phyloP scores from a whole-genome alignment of 768 basidiomycete genomes.

The Stropharia rugosoannulata region DNA sequence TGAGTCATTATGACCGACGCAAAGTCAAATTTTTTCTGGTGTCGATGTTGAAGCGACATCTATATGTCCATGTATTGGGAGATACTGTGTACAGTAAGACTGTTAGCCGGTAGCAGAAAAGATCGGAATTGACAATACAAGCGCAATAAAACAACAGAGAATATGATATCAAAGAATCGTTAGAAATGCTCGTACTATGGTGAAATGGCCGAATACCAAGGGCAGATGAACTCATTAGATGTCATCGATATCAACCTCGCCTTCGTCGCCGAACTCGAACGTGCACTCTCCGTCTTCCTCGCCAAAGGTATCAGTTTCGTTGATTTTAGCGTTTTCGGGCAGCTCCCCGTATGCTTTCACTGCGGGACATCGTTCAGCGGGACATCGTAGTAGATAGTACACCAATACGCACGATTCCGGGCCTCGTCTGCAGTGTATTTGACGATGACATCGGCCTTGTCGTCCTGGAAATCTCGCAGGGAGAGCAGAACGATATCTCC shows the following conservation, averaged over 20 bases:
- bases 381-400: neutral
- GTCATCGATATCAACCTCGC: constrained; percentile 88
- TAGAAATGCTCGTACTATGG: constrained; percentile 17
- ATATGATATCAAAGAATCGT: constrained; percentile 16
- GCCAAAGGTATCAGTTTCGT: constrained; percentile 92
- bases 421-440: constrained; percentile 98
- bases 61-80: neutral
- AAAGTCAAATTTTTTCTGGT: neutral
- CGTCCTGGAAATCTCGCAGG: constrained; percentile 97
- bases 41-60: neutral
- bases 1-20: neutral
- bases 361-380: constrained; percentile 24
- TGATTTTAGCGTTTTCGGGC: constrained; percentile 94
- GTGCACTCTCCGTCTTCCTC: constrained; percentile 89
- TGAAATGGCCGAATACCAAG: constrained; percentile 11
- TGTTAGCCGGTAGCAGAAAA: constrained; percentile 9
- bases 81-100: neutral
- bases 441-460: constrained; percentile 98
- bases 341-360: constrained; percentile 98
- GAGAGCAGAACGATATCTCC: constrained; percentile 96
- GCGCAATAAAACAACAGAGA: constrained; percentile 16
- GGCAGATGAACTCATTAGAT: constrained; percentile 49
- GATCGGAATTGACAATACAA: constrained; percentile 5
- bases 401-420: constrained; percentile 56
- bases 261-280: constrained; percentile 89